Evolutionary conservation across 768 basidiomycete species (phyloP), one percentile per base, ranked within the genome.

Genomic region (Stropharia rugosoannulata): DNA sequence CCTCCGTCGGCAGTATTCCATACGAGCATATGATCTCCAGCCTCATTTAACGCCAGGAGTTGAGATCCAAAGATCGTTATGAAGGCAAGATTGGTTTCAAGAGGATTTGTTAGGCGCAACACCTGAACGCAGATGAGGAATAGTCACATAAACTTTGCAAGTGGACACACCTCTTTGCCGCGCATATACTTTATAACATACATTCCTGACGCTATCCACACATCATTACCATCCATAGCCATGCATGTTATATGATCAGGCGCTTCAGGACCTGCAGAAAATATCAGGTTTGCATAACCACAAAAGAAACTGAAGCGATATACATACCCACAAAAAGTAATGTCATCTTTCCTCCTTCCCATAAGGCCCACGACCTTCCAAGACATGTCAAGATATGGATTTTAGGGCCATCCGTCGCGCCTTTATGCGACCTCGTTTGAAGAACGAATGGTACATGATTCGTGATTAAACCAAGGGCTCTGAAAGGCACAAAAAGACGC

Each of bases 301-400:
- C 5, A 27, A 6, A 18, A n/a, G 11, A 15, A 12, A 32, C n/a
- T 15, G 39, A 51, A 51, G 39, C 32, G 55, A 67, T 56, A 59
- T 64, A 82, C 93, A 75, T 71, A 93, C 96, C 93, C 57, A 95
- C 94, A 68, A 99, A 98, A 37, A 98, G 78, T 54, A 98, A 73
- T 32, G 79, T 80, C 92, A 98, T 95, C 72, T 89, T 94, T 25
- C 86, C 90, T 18, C 93, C 95, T 63, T 97, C 94, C 96, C 96
- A 98, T 65, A 97, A 75, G 15, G 94, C 91, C 95, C 95, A 98
- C 60, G 90, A 84, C 55, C 77, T 83, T 5, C 96, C 95, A 7
- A 98, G 72, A 64, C 91, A 95, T 10, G 93, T 95, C 35, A 97
- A 71, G 41, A 98, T 74, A 59, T 93, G 89, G 55, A 95, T 78